A percentile compares a stretch with the other conserved stretches of the same genome.
These are phyloP conservation scores for Aspergillus sp. DNA, from an alignment of 2,329 filamentous ascomycete species.

Conservation along the genomic window DNA sequence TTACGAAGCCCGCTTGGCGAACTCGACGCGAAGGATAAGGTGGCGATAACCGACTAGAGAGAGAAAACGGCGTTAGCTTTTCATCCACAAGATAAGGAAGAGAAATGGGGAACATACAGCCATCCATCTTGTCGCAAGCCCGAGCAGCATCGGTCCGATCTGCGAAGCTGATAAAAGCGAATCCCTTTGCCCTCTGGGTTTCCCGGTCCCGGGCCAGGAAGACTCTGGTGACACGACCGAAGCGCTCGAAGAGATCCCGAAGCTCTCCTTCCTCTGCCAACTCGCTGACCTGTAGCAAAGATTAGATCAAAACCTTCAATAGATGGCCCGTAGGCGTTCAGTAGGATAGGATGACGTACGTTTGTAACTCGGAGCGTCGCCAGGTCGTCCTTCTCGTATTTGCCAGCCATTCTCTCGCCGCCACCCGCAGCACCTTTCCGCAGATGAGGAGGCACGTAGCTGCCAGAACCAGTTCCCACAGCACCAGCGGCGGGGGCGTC, in stretches of 20 bases:
- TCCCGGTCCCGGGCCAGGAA: conserved; percentile 98
- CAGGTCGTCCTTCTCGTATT: conserved; percentile 94
- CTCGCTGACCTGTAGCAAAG: conserved; percentile 71
- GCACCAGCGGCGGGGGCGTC: conserved; percentile 52
- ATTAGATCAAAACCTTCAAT: not conserved
- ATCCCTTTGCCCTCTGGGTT: conserved; percentile 93
- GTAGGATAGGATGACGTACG: conserved; percentile 57
- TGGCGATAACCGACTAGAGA: conserved; percentile 49
- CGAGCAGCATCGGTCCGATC: conserved; percentile 85
- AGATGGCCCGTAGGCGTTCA: not conserved
- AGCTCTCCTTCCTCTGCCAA: conserved; percentile 95
- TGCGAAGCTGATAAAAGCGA: conserved; percentile 96
- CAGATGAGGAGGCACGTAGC: conserved; percentile 92
- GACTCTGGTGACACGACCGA: conserved; percentile 92
- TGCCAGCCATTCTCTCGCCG: conserved; percentile 85
- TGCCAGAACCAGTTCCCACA: conserved; percentile 66
- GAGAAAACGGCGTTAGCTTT: conserved; percentile 21
- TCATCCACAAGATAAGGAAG: not conserved
- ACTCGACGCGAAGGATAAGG: conserved; percentile 52
- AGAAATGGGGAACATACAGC: conserved; percentile 55
- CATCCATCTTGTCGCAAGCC: conserved; percentile 97
- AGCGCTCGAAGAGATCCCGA: conserved; percentile 96
- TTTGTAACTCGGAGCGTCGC: conserved; percentile 97
- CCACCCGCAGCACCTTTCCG: conserved; percentile 60
- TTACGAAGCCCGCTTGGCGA: conserved; percentile 48